Evolutionary conservation across 2,329 filamentous ascomycete genomes (phyloP), one percentile per base, ranked within the genome.

Genomic region (Alternaria triticimaculans): DNA sequence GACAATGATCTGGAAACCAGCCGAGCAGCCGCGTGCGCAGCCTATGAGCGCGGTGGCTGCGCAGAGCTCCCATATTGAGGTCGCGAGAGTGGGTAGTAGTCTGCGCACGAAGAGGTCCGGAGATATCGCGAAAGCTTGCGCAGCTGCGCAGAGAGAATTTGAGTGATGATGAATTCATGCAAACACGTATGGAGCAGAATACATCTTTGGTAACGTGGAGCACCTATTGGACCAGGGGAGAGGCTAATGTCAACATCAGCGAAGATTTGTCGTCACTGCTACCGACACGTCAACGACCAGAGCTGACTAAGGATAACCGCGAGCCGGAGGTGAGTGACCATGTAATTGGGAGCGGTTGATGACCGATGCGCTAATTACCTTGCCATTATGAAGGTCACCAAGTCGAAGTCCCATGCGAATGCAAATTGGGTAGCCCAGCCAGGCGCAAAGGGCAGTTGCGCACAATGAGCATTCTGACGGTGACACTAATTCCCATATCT

Each of bases 1-100:
- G 68, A 25, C 45, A 1, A 69, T 71, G 66, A 56, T 69, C 8
- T 69, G 66, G 63, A 63, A 20, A 45, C 23, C 56, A 21, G 11
- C 9, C 10, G 45, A 55, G 18, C 28, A 37, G 12, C n/a, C 30
- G 7, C 48, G 8, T 12, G 21, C 10, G 18, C 43, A 43, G 18
- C 3, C 49, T 7, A 37, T 48, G 18, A 43, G 33, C 6, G 55
- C 50, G 25, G 33, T n/a, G 10, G n/a, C 9, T 14, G 21, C 25
- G 4, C 23, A 49, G 5, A 15, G 23, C 9, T 20, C 18, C 3
- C 15, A 48, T 5, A 20, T 21, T 10, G 55, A 48, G 12, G 21
- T 43, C 8, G 7, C 51, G 15, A 15, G 21, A 14, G 26, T 14
- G 12, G 21, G 21, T n/a, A 6, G 28, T 53, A 3, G 49, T 6